Conservation (phyloP, 208 protist species). For the Acanthamoeba castellanii region DNA sequence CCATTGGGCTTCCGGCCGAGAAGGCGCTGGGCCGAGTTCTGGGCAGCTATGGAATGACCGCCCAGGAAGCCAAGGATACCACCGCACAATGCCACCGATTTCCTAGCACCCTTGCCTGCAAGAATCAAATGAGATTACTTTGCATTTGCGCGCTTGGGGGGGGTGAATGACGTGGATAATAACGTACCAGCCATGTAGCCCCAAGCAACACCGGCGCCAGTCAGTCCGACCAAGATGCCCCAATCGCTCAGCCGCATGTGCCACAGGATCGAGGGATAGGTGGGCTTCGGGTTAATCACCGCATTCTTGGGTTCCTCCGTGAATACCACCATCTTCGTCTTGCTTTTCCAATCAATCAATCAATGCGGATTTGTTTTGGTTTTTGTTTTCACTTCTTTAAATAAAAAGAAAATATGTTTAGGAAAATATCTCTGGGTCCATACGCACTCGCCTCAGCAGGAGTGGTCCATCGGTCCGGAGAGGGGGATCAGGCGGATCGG, state of each 20-base stretch:
- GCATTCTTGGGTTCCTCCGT: not conserved
- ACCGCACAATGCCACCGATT: not conserved
- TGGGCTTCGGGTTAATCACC: conserved; percentile 20
- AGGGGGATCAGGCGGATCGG: not conserved
- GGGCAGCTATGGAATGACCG: not conserved
- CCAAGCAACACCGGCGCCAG: not conserved
- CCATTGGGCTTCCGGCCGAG: conserved; percentile 2
- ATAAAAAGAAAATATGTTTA: too few relatives aligned
- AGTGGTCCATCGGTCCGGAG: not conserved
- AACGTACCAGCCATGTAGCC: not conserved
- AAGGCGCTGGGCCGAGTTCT: not conserved
- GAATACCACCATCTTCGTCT: conserved; percentile 14
- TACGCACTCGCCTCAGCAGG: not conserved
- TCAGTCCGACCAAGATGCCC: not conserved
- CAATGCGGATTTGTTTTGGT: not conserved
- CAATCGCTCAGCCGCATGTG: conserved; percentile 10
- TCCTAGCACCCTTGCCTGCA: not conserved
- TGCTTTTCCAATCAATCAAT: not conserved
- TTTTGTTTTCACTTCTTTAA: not conserved
- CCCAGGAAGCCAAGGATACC: not conserved
- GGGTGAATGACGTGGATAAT: not conserved
- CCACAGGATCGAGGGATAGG: not conserved
- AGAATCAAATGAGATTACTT: not conserved
- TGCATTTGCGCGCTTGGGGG: not conserved
- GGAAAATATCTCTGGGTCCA: too few relatives aligned